These are phyloP conservation scores for Diaporthe sp. DNA, from an alignment of 2,329 filamentous ascomycete species.

Conservation along the genomic window DNA sequence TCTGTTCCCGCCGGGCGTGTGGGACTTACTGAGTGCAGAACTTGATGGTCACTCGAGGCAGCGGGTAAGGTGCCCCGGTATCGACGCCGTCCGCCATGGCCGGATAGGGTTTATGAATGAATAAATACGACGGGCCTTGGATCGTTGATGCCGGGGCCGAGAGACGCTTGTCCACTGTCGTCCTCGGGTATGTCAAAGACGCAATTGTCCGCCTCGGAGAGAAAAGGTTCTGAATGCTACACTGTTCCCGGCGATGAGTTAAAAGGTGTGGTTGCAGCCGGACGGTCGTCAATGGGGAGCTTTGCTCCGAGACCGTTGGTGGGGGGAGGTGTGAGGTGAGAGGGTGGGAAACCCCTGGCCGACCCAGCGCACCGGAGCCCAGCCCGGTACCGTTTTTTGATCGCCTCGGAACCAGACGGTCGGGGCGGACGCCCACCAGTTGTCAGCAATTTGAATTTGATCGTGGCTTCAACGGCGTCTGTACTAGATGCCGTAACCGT, in stretches of 20 bases:
- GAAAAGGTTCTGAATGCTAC: background rate
- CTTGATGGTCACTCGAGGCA: constrained; percentile 85
- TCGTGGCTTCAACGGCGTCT: background rate
- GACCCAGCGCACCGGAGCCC: constrained; percentile 16
- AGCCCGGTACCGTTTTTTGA: background rate
- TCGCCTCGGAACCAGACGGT: background rate
- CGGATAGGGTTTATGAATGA: constrained; percentile 27
- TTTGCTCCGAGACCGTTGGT: background rate
- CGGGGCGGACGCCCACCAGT: background rate
- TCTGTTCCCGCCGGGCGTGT: background rate
- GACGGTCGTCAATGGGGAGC: background rate
- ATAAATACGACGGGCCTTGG: background rate
- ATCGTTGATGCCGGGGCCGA: background rate
- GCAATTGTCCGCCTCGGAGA: background rate
- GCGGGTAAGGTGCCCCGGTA: constrained; percentile 44
- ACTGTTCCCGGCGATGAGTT: background rate
- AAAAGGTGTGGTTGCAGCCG: constrained; percentile 23
- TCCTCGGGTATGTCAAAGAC: background rate
- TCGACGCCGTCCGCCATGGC: constrained; percentile 37
- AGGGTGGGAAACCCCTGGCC: constrained; percentile 13
- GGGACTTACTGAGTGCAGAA: constrained; percentile 76
- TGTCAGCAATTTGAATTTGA: background rate
- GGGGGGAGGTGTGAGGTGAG: background rate
- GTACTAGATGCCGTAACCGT: background rate
- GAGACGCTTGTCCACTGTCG: background rate